Conservation (phyloP, 805 yeast genomes). For the Torulaspora maleeae region DNA sequence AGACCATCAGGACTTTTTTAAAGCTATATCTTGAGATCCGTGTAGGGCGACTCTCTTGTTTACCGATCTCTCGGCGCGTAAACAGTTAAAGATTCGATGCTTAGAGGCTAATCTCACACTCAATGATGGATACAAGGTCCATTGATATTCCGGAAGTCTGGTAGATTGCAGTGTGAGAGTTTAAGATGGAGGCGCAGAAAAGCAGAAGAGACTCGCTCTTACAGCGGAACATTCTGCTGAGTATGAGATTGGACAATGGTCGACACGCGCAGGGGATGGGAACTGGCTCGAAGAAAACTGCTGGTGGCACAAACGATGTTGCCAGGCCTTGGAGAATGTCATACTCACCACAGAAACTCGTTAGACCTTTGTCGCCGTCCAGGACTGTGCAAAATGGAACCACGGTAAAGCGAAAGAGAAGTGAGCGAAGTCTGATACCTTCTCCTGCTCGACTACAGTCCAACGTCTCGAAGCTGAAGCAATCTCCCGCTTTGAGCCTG, state of each 20-base stretch:
- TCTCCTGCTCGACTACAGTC: slow-evolving; percentile 1
- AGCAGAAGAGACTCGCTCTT: slow-evolving; percentile 22
- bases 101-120: neutral
- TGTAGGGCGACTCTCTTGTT: neutral
- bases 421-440: neutral
- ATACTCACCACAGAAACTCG: slow-evolving; percentile 11
- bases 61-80: slow-evolving; percentile 1
- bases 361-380: slow-evolving; percentile 1
- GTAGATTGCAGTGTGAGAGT: neutral
- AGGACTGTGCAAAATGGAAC: neutral
- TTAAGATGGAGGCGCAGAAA: slow-evolving; percentile 10
- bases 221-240: slow-evolving; percentile 25
- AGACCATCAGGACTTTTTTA: neutral
- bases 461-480: neutral
- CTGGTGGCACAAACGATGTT: neutral
- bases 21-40: neutral
- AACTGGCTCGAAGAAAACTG: slow-evolving; percentile 2
- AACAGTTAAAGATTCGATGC: neutral
- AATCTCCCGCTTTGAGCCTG: slow-evolving; percentile 5
- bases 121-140: neutral
- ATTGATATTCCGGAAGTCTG: neutral
- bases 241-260: slow-evolving; percentile 21
- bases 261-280: slow-evolving; percentile 2
- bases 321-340: slow-evolving; percentile 19
- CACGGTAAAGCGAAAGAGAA: neutral